These are phyloP conservation scores for Alnus rubra DNA, from an alignment of 306 rosid genomes.

Conservation along the genomic window DNA sequence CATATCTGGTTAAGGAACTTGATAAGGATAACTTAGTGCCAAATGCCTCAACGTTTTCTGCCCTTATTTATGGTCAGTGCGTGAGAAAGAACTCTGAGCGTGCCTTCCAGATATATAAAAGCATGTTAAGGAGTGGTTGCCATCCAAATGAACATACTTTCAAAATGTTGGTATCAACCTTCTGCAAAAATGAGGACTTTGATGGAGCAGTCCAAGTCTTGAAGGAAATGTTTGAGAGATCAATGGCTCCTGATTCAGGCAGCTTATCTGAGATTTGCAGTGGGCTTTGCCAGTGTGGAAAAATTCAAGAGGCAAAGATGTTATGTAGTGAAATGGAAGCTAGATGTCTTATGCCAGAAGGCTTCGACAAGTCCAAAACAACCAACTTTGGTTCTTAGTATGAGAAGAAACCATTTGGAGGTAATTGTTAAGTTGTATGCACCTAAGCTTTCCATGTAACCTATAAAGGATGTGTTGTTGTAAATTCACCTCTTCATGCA, in stretches of 20 bases:
- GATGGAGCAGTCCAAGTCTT: conserved; percentile 69
- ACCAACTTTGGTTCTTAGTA: not conserved
- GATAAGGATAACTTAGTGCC: conserved; percentile 62
- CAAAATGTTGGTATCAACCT: conserved; percentile 51
- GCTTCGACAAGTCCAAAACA: conserved; percentile 41
- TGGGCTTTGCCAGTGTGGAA: conserved; percentile 60
- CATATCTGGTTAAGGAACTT: conserved; percentile 63
- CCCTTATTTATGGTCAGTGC: conserved; percentile 72
- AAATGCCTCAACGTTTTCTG: conserved; percentile 73
- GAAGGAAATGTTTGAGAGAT: conserved; percentile 66
- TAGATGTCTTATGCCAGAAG: conserved; percentile 39
- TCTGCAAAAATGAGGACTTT: conserved; percentile 63
- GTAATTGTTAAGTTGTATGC: not conserved
- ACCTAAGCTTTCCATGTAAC: not conserved
- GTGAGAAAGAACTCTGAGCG: conserved; percentile 61
- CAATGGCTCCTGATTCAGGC: conserved; percentile 45
- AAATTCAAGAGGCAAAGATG: conserved; percentile 33
- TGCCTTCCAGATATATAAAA: conserved; percentile 63
- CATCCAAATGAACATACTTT: conserved; percentile 57
- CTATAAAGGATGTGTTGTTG: not conserved
- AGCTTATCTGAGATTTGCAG: conserved; percentile 48
- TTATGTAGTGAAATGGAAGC: conserved; percentile 50
- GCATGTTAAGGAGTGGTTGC: conserved; percentile 71
- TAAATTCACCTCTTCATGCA: not conserved
- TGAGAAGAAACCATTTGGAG: conserved; percentile 1